Evolutionary conservation across 192 early-diverging fungal species (phyloP).

Genomic region (Backusella australiensis): DNA sequence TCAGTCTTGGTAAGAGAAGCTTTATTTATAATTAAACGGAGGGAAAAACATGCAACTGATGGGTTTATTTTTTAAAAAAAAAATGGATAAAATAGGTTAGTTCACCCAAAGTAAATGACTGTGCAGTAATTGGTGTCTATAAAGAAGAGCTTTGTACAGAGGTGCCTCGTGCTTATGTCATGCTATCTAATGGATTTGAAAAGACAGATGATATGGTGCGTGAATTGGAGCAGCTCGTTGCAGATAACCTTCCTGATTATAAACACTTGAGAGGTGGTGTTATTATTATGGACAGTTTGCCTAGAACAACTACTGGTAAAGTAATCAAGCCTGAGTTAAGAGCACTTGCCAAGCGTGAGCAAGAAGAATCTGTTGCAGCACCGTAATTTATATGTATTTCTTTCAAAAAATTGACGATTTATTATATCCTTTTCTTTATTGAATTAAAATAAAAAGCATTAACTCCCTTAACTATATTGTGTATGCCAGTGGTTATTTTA

Average conservation of each 20-base stretch:
- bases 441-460: neutral
- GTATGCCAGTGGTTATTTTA: neutral
- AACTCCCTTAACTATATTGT: neutral
- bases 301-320: constrained; percentile 79
- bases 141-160: constrained; percentile 61
- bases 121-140: constrained; percentile 63
- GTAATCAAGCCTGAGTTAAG: constrained; percentile 71
- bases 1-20: constrained; percentile 42
- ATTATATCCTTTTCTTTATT: neutral
- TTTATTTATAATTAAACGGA: neutral
- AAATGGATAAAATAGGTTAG: constrained; percentile 33
- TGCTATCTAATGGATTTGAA: constrained; percentile 42
- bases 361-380: neutral
- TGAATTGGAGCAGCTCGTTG: constrained; percentile 52
- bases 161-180: constrained; percentile 75
- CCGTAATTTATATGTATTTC: neutral
- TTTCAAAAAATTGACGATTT: neutral
- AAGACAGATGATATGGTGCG: constrained; percentile 32
- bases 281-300: constrained; percentile 65
- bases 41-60: neutral
- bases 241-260: constrained; percentile 58
- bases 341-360: neutral
- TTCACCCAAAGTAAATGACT: constrained; percentile 67
- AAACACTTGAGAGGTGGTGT: constrained; percentile 83
- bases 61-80: neutral